A percentile compares a stretch with the other conserved stretches of the same genome.
Conservation (phyloP, 2,329 filamentous ascomycete species). For the Ceratocystis colombiana region DNA sequence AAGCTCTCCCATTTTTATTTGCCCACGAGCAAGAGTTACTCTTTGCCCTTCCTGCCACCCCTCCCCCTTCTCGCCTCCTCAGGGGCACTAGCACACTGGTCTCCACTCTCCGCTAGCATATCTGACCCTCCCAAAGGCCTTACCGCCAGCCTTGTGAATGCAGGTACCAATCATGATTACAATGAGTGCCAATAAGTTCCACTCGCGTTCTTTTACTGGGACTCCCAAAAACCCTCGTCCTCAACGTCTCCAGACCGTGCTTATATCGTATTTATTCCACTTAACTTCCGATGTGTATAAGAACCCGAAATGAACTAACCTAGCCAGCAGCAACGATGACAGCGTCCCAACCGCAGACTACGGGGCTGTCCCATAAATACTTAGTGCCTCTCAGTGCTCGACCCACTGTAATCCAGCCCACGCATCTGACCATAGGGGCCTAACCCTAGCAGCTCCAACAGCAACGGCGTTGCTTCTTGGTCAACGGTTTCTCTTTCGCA, state of each 20-base stretch:
- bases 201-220: no score
- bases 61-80: not conserved
- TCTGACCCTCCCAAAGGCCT: not conserved
- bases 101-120: not conserved
- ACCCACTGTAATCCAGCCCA: not conserved
- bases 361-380: not conserved
- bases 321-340: not conserved
- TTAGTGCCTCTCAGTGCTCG: not conserved
- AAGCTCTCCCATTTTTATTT: no score
- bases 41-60: not conserved
- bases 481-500: not conserved
- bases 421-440: not conserved
- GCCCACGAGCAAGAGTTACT: not conserved
- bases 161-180: slow-evolving; percentile 7
- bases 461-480: not conserved
- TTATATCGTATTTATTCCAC: not conserved
- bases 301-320: not conserved
- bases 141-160: slow-evolving; percentile 7
- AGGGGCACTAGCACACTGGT: slow-evolving; percentile 1
- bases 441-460: no score
- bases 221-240: no score
- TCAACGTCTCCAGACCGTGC: not conserved
- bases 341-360: no score
- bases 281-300: not conserved
- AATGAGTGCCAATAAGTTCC: slow-evolving; percentile 4